A percentile compares a stretch with the other conserved stretches of the same genome.
Conservation (phyloP, 345 rosid genomes). For the Limnanthes douglasii region DNA sequence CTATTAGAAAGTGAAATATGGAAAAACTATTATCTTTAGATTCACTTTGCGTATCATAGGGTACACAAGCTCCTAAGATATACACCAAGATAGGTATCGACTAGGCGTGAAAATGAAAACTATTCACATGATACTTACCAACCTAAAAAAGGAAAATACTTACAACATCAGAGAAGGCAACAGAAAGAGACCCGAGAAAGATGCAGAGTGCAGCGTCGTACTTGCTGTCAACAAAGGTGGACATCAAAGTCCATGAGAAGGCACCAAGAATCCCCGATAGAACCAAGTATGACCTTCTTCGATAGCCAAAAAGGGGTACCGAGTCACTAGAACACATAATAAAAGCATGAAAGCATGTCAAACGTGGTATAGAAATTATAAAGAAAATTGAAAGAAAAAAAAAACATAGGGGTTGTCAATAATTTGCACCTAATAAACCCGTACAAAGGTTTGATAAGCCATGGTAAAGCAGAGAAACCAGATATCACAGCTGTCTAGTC, state of each 20-base stretch:
- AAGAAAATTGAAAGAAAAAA: neutral
- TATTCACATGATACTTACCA: neutral
- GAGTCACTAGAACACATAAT: slow-evolving; percentile 53
- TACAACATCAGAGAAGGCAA: slow-evolving; percentile 94
- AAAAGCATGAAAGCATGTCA: neutral
- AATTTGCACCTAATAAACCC: slow-evolving; percentile 74
- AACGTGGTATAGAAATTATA: neutral
- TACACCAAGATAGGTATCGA: too few species aligned
- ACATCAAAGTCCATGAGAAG: slow-evolving; percentile 95
- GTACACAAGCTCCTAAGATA: too few species aligned
- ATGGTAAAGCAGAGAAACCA: slow-evolving; percentile 88
- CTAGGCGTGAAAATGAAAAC: too few species aligned
- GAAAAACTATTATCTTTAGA: too few species aligned
- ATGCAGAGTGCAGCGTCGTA: slow-evolving; percentile 71
- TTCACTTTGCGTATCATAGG: too few species aligned
- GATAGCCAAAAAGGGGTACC: slow-evolving; percentile 82
- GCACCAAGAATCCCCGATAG: slow-evolving; percentile 96
- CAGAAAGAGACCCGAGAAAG: slow-evolving; percentile 87
- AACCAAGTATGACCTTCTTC: slow-evolving; percentile 91
- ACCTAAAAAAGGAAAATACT: slow-evolving; percentile 16
- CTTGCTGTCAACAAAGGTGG: slow-evolving; percentile 76
- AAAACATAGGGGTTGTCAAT: neutral
- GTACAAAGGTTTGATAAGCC: slow-evolving; percentile 92
- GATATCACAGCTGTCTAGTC: slow-evolving; percentile 95
- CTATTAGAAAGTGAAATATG: too few species aligned